Evolutionary conservation across 108 stramenopile genomes (phyloP).

Genomic region (Chaetoceros tenuissimus): DNA sequence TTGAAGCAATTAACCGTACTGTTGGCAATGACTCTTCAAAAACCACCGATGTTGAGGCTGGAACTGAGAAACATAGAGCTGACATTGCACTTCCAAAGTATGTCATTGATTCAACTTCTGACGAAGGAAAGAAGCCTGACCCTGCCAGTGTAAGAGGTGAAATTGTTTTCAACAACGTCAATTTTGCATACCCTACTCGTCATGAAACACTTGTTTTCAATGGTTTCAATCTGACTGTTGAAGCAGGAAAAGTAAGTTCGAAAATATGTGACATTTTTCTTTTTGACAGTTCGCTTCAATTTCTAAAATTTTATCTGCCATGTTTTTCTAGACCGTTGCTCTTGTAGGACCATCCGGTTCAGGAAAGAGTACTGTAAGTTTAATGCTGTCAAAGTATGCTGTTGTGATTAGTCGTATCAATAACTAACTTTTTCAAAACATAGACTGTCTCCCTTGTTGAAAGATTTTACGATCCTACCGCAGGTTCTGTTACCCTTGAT

Average conservation of each 20-base stretch:
- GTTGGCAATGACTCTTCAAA: conserved; percentile 6
- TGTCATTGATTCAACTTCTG: conserved; percentile 52
- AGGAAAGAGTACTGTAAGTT: conserved; percentile 64
- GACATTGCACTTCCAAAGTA: conserved; percentile 20
- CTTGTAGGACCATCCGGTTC: conserved; percentile 54
- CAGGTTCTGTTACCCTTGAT: conserved; percentile 60
- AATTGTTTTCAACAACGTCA: conserved; percentile 36
- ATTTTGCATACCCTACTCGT: conserved; percentile 60
- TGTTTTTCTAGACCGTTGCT: no score
- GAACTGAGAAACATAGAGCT: background rate
- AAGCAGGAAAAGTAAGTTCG: conserved; percentile 37
- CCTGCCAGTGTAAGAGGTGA: conserved; percentile 24
- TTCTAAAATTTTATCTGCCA: no score
- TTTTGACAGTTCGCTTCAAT: no score
- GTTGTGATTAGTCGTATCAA: conserved; percentile 27
- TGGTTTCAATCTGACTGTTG: conserved; percentile 42
- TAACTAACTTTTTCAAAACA: conserved; percentile 48
- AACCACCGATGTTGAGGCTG: conserved; percentile 2
- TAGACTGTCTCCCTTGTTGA: conserved; percentile 71
- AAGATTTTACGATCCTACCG: conserved; percentile 71
- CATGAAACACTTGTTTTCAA: conserved; percentile 33
- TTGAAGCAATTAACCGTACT: conserved; percentile 31
- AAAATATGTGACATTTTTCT: no score
- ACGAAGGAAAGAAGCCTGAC: conserved; percentile 31
- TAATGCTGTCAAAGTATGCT: background rate